Evolutionary conservation across 441 rosid genomes (phyloP).

Genomic region (Adansonia rubrostipa): DNA sequence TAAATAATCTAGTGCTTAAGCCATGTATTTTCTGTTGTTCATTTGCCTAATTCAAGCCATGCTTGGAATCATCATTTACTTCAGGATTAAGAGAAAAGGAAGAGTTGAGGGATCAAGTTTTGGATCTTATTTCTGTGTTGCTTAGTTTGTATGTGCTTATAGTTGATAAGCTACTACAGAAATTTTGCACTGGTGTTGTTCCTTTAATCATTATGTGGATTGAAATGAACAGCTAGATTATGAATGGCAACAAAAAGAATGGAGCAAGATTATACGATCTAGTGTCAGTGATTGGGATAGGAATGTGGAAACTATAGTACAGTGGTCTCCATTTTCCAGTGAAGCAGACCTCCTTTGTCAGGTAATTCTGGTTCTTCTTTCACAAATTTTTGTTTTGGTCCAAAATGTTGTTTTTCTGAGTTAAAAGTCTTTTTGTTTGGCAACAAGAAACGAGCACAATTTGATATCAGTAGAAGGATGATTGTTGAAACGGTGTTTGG

Average conservation of each 20-base stretch:
- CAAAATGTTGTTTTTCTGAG: neutral
- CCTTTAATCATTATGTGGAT: slow-evolving; percentile 12
- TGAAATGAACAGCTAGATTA: slow-evolving; percentile 73
- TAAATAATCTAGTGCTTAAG: neutral
- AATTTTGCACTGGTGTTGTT: neutral
- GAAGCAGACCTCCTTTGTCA: slow-evolving; percentile 79
- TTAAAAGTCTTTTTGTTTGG: neutral
- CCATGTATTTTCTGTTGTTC: neutral
- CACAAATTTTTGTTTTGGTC: neutral
- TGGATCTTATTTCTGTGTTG: neutral
- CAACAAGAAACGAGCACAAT: neutral
- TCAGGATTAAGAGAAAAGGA: neutral
- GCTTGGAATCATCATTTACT: slow-evolving; percentile 2
- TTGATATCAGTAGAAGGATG: neutral
- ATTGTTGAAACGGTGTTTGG: neutral
- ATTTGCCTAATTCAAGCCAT: neutral
- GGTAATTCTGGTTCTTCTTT: slow-evolving; percentile 46
- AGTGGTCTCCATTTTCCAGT: slow-evolving; percentile 83
- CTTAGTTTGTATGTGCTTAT: neutral
- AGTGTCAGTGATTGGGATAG: slow-evolving; percentile 64
- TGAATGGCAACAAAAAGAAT: slow-evolving; percentile 56
- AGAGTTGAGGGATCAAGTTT: slow-evolving; percentile 6
- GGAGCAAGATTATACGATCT: slow-evolving; percentile 62
- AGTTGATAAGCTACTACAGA: neutral
- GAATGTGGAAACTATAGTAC: slow-evolving; percentile 69